Evolutionary conservation across 768 basidiomycete species (phyloP).

Genomic region (Sistotremastrum suecicum): DNA sequence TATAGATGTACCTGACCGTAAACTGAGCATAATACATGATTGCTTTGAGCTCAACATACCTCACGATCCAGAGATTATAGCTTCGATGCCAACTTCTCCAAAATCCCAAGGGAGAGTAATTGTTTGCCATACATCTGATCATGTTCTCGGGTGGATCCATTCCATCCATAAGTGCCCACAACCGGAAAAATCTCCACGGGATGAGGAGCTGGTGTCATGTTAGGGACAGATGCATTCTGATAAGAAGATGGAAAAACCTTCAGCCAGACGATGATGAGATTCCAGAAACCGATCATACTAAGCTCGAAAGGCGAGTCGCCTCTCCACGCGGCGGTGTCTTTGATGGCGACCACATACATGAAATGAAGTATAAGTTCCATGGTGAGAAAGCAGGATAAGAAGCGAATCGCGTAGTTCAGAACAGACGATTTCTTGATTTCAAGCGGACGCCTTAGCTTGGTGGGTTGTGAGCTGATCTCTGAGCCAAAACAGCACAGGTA

Average conservation of each 20-base stretch:
- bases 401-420: constrained; percentile 53
- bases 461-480: background rate
- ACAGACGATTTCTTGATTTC: no score
- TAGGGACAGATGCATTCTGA: background rate
- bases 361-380: constrained; percentile 90
- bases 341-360: constrained; percentile 96
- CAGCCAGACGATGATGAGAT: constrained; percentile 88
- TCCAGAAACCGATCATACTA: constrained; percentile 94
- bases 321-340: constrained; percentile 72
- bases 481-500: background rate
- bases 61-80: constrained; percentile 89
- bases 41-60: constrained; percentile 31
- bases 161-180: constrained; percentile 82
- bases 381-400: constrained; percentile 53
- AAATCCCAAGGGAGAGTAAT: constrained; percentile 85
- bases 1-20: constrained; percentile 70
- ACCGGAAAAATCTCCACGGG: constrained; percentile 92
- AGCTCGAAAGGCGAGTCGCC: constrained; percentile 69
- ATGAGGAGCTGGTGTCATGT: constrained; percentile 55
- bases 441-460: background rate
- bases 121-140: constrained; percentile 97
- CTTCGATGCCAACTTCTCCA: constrained; percentile 96
- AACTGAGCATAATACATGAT: background rate
- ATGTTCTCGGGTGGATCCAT: constrained; percentile 96
- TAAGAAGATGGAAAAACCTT: constrained; percentile 44